Conservation (phyloP, 768 basidiomycete genomes). For the Coprinopsis marcescibilis region DNA sequence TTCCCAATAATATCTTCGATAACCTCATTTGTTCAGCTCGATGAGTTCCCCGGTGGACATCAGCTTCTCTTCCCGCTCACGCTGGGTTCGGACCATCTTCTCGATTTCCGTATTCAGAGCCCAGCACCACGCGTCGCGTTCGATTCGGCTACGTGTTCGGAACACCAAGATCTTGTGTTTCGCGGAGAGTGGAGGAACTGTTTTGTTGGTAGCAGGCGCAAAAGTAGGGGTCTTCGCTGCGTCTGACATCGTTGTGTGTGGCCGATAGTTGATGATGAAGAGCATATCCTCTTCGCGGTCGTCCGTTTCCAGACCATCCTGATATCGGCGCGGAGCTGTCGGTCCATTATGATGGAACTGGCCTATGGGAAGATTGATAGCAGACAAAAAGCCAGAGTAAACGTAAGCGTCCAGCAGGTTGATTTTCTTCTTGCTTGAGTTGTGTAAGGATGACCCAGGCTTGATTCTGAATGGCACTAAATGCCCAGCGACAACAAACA, state of each 20-base stretch:
- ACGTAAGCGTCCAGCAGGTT: slow-evolving; percentile 73
- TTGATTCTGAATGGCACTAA: slow-evolving; percentile 66
- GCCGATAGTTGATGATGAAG: slow-evolving; percentile 73
- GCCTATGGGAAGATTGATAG: slow-evolving; percentile 55
- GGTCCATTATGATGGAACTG: slow-evolving; percentile 53
- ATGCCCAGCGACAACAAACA: slow-evolving; percentile 72
- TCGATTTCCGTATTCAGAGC: slow-evolving; percentile 89
- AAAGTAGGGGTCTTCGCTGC: slow-evolving; percentile 23
- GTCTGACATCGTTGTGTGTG: slow-evolving; percentile 26
- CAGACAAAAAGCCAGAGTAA: slow-evolving; percentile 81
- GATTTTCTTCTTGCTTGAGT: slow-evolving; percentile 47
- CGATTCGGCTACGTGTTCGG: slow-evolving; percentile 74
- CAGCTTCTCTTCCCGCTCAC: slow-evolving; percentile 58
- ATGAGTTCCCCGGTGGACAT: slow-evolving; percentile 59
- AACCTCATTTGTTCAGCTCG: slow-evolving; percentile 16
- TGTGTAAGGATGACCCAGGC: slow-evolving; percentile 52
- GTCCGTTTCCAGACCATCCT: slow-evolving; percentile 84
- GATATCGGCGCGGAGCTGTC: slow-evolving; percentile 66
- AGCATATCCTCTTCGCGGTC: slow-evolving; percentile 86
- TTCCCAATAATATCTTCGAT: not conserved
- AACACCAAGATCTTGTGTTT: slow-evolving; percentile 62
- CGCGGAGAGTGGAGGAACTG: slow-evolving; percentile 46
- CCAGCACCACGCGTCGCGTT: slow-evolving; percentile 95
- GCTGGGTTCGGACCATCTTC: slow-evolving; percentile 57
- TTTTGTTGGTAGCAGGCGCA: slow-evolving; percentile 22